phyloP scores from a whole-genome alignment of 2,329 filamentous ascomycete genomes.

The Paramyrothecium roridum region DNA sequence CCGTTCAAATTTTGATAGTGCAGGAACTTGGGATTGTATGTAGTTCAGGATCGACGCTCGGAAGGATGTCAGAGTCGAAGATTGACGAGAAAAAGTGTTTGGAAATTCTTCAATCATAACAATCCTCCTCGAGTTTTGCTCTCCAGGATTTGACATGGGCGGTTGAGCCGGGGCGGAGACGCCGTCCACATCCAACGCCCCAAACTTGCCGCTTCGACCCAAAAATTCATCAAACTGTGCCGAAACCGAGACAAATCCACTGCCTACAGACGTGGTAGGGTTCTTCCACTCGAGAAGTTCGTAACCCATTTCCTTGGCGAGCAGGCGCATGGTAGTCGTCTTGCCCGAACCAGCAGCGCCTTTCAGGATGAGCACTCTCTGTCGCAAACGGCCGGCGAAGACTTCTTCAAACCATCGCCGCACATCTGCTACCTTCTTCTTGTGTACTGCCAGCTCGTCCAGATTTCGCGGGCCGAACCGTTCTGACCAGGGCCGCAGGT shows the following conservation, averaged over 20 bases:
- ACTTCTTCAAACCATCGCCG: conserved; percentile 77
- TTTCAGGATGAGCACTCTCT: conserved; percentile 80
- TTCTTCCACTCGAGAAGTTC: conserved; percentile 90
- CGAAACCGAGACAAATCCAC: conserved; percentile 66
- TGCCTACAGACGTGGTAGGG: conserved; percentile 59
- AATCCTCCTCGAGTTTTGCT: conserved; percentile 39
- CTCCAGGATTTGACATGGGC: no score
- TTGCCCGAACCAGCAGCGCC: conserved; percentile 91
- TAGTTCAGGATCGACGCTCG: conserved; percentile 73
- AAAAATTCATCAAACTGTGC: conserved; percentile 92
- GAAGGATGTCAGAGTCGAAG: conserved; percentile 65
- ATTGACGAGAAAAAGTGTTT: conserved; percentile 67
- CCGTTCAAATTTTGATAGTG: conserved; percentile 44
- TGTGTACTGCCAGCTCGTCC: conserved; percentile 89
- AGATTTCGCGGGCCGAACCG: conserved; percentile 72
- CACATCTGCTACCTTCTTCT: conserved; percentile 88
- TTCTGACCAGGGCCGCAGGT: conserved; percentile 81
- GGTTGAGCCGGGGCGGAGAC: conserved; percentile 20
- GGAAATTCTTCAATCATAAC: conserved; percentile 82
- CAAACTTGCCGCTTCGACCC: conserved; percentile 75
- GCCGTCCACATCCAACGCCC: conserved; percentile 56
- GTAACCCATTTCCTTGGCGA: conserved; percentile 74
- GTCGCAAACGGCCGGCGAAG: conserved; percentile 58
- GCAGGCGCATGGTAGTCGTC: conserved; percentile 77
- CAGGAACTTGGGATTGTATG: conserved; percentile 64